Conservation (phyloP, 108 stramenopile genomes). For the Aureococcus anophagefferens region DNA sequence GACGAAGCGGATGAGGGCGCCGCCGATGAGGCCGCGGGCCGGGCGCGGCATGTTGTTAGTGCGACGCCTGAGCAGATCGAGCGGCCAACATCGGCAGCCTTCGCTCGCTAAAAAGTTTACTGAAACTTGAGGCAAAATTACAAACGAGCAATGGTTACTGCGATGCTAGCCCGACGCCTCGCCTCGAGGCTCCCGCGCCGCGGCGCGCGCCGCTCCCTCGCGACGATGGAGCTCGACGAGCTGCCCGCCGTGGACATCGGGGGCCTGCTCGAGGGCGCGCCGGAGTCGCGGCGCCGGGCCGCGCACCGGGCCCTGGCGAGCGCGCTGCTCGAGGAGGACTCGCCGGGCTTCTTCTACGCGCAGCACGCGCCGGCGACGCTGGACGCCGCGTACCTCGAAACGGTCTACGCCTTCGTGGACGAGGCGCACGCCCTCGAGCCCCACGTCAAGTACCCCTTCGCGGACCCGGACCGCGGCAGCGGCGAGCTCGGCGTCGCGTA, state of each 20-base stretch:
- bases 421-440: not conserved
- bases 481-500: not conserved
- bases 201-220: no score
- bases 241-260: not conserved
- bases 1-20: no score
- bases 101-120: no score
- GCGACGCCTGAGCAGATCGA: no score
- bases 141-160: no score
- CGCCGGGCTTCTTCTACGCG: constrained; percentile 2
- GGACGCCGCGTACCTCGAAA: not conserved
- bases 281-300: not conserved
- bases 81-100: no score
- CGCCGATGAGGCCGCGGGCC: no score
- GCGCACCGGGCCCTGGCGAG: not conserved
- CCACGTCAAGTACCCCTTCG: not conserved
- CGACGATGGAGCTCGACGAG: no score
- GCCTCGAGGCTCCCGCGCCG: no score
- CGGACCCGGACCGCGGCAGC: not conserved
- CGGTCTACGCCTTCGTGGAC: not conserved
- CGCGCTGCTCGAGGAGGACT: not conserved
- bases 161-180: no score
- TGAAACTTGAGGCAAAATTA: no score
- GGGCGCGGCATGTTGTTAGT: no score
- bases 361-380: not conserved
- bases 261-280: not conserved